Evolutionary conservation across 805 yeast species (phyloP).

Genomic region (Soucietia sequanensis): DNA sequence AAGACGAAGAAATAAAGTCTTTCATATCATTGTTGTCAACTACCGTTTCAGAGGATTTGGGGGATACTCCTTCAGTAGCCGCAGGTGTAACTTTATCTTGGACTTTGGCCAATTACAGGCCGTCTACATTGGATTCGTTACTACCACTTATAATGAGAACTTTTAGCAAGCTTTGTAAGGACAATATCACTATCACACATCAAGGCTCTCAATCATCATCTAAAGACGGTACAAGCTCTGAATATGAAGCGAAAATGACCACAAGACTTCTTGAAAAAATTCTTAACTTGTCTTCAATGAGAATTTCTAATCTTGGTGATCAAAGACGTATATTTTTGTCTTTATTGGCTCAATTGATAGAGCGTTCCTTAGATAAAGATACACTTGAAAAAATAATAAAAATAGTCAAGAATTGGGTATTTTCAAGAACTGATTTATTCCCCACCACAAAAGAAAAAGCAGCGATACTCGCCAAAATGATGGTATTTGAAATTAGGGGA

Average conservation of each 20-base stretch:
- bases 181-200: conserved; percentile 69
- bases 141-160: conserved; percentile 81
- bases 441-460: conserved; percentile 97
- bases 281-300: conserved; percentile 70
- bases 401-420: conserved; percentile 87
- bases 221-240: conserved; percentile 38
- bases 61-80: conserved; percentile 71
- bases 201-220: conserved; percentile 37
- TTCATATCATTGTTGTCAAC: conserved; percentile 62
- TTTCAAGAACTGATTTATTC: conserved; percentile 75
- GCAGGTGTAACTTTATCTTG: conserved; percentile 83
- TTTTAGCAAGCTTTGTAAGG: conserved; percentile 84
- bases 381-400: conserved; percentile 71
- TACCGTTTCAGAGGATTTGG: conserved; percentile 77
- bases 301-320: conserved; percentile 87
- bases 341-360: conserved; percentile 84
- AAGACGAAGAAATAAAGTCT: conserved; percentile 58
- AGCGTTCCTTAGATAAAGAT: conserved; percentile 76
- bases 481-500: conserved; percentile 86
- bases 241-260: conserved; percentile 77
- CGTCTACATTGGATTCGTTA: conserved; percentile 70
- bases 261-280: conserved; percentile 74
- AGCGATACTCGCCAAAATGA: conserved; percentile 88
- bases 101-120: conserved; percentile 76
- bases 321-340: conserved; percentile 88